Conservation (phyloP, 1,284 basidiomycete genomes). For the Apiotrichum brassicae region DNA sequence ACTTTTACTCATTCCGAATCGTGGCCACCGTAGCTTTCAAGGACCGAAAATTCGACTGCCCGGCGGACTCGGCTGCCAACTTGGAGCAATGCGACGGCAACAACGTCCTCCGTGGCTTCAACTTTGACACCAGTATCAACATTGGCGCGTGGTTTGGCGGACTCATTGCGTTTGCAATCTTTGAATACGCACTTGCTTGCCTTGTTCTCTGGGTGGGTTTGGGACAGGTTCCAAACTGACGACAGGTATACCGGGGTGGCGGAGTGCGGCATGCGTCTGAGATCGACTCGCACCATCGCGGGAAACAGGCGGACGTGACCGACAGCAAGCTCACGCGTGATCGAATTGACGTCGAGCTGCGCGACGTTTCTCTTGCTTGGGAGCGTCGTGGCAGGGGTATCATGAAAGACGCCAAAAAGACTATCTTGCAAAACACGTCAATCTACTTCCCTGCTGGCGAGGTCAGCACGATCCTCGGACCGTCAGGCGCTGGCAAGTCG, state of each 20-base stretch:
- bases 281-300: slow-evolving; percentile 38
- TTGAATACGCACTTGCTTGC: slow-evolving; percentile 39
- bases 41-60: slow-evolving; percentile 46
- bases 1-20: slow-evolving; percentile 43
- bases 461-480: slow-evolving; percentile 50
- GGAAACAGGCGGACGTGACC: slow-evolving; percentile 39
- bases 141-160: slow-evolving; percentile 47
- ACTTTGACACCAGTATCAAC: slow-evolving; percentile 36
- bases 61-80: slow-evolving; percentile 35
- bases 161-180: slow-evolving; percentile 43
- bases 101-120: slow-evolving; percentile 46
- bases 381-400: slow-evolving; percentile 25
- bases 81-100: slow-evolving; percentile 47
- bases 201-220: slow-evolving; percentile 33
- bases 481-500: slow-evolving; percentile 48
- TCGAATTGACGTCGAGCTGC: slow-evolving; percentile 43
- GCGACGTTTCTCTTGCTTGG: slow-evolving; percentile 40
- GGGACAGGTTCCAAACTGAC: not conserved
- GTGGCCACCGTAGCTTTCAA: slow-evolving; percentile 46
- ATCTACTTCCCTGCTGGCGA: slow-evolving; percentile 49
- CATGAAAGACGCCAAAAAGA: slow-evolving; percentile 31
- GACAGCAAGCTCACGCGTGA: slow-evolving; percentile 45
- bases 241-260: slow-evolving; percentile 40
- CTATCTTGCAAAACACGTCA: slow-evolving; percentile 48
- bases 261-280: slow-evolving; percentile 47